Conservation (phyloP, 1,284 basidiomycete genomes). For the Cutaneotrichosporon cutaneum region DNA sequence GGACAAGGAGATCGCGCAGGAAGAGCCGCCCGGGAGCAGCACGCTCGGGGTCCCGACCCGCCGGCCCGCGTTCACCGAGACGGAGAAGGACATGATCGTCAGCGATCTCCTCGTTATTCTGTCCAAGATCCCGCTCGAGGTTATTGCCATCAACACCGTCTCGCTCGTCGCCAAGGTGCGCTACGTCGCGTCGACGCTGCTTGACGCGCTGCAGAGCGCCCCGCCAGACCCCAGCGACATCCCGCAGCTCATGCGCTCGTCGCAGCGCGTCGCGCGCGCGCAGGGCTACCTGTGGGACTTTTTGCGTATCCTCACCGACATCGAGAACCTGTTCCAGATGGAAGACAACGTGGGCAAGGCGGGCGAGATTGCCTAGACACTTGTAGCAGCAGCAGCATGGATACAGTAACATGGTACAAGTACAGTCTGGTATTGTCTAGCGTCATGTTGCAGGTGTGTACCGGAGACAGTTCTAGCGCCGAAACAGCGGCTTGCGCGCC, state of each 20-base stretch:
- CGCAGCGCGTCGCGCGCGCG: constrained; percentile 65
- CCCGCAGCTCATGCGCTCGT: constrained; percentile 8
- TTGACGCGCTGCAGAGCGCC: constrained; percentile 78
- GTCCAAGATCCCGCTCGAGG: constrained; percentile 85
- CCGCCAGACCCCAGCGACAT: constrained; percentile 4
- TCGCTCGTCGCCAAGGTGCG: constrained; percentile 74
- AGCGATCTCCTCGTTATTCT: constrained; percentile 72
- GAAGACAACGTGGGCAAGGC: constrained; percentile 22
- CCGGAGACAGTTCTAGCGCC: too few relatives aligned
- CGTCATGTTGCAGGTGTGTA: too few relatives aligned
- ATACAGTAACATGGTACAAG: constrained; percentile 6
- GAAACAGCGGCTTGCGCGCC: constrained; percentile 32
- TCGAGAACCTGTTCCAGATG: constrained; percentile 58
- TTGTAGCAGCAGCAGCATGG: background rate
- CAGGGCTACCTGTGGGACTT: constrained; percentile 78
- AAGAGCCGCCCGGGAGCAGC: constrained; percentile 46
- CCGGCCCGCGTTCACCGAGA: constrained; percentile 27
- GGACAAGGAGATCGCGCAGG: constrained; percentile 45
- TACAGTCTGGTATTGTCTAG: background rate
- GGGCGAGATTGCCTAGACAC: background rate
- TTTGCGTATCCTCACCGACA: constrained; percentile 79
- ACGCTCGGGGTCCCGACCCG: constrained; percentile 47
- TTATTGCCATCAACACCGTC: constrained; percentile 81
- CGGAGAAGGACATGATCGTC: constrained; percentile 36
- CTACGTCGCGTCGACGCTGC: constrained; percentile 79